Percentiles rank a stretch among this genome's conserved stretches.
These are phyloP conservation scores for Calcarisporium arbuscula DNA, from an alignment of 2,329 filamentous ascomycete species.

Conservation along the genomic window DNA sequence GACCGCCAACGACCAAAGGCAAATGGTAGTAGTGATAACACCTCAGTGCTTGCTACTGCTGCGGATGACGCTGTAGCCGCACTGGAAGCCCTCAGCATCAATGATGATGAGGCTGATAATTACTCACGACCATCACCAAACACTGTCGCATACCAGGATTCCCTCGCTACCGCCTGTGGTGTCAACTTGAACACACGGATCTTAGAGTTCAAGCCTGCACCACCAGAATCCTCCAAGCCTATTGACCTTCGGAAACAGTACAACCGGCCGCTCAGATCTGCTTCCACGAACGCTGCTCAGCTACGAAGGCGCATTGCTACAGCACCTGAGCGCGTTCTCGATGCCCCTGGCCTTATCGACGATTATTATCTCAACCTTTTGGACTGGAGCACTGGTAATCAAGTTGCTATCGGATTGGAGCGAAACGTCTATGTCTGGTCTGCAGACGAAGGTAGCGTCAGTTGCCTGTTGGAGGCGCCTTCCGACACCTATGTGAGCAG, in stretches of 20 bases:
- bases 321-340: constrained; percentile 89
- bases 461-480: constrained; percentile 78
- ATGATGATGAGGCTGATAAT: constrained; percentile 60
- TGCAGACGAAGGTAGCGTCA: constrained; percentile 84
- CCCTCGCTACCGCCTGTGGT: constrained; percentile 82
- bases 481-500: constrained; percentile 95
- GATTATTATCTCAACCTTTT: constrained; percentile 99
- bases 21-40: constrained; percentile 61
- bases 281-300: constrained; percentile 69
- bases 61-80: constrained; percentile 75
- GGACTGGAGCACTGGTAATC: constrained; percentile 96
- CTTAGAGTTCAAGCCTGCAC: constrained; percentile 93
- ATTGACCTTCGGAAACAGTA: constrained; percentile 97
- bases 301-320: constrained; percentile 89
- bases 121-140: constrained; percentile 80
- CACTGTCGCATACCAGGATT: constrained; percentile 85
- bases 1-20: constrained; percentile 66
- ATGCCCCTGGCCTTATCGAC: constrained; percentile 91
- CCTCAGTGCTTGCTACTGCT: constrained; percentile 68
- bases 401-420: constrained; percentile 95
- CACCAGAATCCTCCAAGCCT: constrained; percentile 97
- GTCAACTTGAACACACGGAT: constrained; percentile 93
- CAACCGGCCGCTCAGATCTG: constrained; percentile 86
- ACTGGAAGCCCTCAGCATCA: constrained; percentile 70
- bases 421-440: constrained; percentile 99